Conservation (phyloP, 208 protist species). For the Phytomonas serpens region DNA sequence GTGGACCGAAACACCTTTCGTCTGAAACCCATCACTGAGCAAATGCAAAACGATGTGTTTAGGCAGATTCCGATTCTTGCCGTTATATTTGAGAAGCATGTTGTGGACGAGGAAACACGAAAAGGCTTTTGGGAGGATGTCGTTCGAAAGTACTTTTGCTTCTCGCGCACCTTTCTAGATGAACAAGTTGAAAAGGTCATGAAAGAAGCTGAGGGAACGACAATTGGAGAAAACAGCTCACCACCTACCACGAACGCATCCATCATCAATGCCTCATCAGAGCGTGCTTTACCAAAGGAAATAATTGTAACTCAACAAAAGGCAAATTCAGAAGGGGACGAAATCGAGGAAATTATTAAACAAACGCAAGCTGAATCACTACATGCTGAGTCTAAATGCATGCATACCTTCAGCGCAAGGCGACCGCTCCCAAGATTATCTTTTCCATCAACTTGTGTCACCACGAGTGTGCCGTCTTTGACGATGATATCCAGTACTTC, state of each 20-base stretch:
- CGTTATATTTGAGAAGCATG: conserved; percentile 44
- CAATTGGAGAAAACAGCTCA: neutral
- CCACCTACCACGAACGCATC: conserved; percentile 8
- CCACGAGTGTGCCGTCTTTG: neutral
- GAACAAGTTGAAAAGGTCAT: conserved; percentile 50
- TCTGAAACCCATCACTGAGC: conserved; percentile 67
- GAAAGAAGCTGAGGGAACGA: conserved; percentile 5
- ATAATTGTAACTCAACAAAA: neutral
- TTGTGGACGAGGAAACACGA: conserved; percentile 50
- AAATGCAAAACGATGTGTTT: conserved; percentile 72
- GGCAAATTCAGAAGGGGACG: conserved; percentile 3
- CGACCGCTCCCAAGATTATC: conserved; percentile 1
- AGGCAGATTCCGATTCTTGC: conserved; percentile 73
- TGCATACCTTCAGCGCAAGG: conserved; percentile 16
- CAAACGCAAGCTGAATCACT: neutral
- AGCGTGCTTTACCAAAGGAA: conserved; percentile 40
- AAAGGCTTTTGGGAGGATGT: conserved; percentile 71
- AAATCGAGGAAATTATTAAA: neutral
- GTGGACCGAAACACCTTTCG: conserved; percentile 60
- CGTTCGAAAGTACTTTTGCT: conserved; percentile 82
- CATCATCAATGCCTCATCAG: conserved; percentile 49
- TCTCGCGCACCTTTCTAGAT: conserved; percentile 73
- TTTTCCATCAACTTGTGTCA: neutral
- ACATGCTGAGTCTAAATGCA: neutral
- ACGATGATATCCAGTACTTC: neutral